Conservation (phyloP, 352 stramenopile species). For the Phytophthora idaei region DNA sequence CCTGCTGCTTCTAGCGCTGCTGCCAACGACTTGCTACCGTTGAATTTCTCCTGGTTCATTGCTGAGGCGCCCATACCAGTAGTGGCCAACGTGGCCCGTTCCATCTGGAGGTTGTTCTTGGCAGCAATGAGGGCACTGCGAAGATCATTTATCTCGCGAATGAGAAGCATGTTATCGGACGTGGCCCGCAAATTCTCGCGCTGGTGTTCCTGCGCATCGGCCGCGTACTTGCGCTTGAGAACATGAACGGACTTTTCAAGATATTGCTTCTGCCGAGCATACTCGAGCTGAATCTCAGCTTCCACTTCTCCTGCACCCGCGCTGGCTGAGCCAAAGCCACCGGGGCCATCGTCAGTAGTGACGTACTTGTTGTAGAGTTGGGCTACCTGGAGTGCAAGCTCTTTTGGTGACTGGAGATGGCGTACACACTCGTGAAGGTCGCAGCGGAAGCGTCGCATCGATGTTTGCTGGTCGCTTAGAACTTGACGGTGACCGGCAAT, state of each 20-base stretch:
- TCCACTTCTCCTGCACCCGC: constrained; percentile 51
- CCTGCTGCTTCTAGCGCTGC: constrained; percentile 29
- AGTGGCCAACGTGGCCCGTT: constrained; percentile 52
- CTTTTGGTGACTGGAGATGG: constrained; percentile 72
- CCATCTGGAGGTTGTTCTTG: constrained; percentile 85
- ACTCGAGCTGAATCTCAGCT: constrained; percentile 82
- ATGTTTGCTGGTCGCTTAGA: constrained; percentile 67
- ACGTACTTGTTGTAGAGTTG: constrained; percentile 81
- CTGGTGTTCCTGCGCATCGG: constrained; percentile 73
- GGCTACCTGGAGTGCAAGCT: constrained; percentile 80
- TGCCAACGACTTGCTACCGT: constrained; percentile 23
- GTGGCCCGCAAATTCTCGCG: constrained; percentile 65
- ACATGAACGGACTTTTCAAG: constrained; percentile 92
- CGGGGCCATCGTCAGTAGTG: constrained; percentile 34
- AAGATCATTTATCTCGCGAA: constrained; percentile 94
- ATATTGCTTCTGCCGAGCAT: constrained; percentile 92
- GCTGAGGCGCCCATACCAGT: constrained; percentile 22
- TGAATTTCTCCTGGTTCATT: constrained; percentile 34
- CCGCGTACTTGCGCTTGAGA: constrained; percentile 88
- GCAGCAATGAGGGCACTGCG: constrained; percentile 70
- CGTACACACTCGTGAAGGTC: constrained; percentile 88
- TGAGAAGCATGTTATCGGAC: constrained; percentile 91
- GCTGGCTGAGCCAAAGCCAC: constrained; percentile 21
- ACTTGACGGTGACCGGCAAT: constrained; percentile 63
- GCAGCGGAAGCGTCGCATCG: constrained; percentile 76